Evolutionary conservation across 257 asterid genomes (phyloP), one percentile per base, ranked within the genome.

Genomic region (Orobanche coerulescens): DNA sequence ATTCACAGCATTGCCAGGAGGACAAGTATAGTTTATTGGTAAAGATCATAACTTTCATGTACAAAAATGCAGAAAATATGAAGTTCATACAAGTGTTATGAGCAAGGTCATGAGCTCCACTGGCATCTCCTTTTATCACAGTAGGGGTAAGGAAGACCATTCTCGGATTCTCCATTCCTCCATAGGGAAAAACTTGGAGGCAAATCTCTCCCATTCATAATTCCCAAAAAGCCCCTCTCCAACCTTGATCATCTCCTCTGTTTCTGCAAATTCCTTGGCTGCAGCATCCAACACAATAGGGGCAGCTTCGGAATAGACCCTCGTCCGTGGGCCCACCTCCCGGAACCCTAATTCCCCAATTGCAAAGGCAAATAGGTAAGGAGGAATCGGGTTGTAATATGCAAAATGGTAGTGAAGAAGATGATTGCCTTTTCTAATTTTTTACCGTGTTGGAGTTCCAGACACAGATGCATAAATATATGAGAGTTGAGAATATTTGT

Each of bases 1-100:
- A n/a, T n/a, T n/a, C n/a, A n/a, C n/a, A n/a, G n/a, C n/a, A n/a
- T n/a, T n/a, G n/a, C n/a, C n/a, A n/a, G n/a, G n/a, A n/a, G n/a
- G n/a, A n/a, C n/a, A n/a, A n/a, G n/a, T n/a, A n/a, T n/a, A n/a
- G n/a, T n/a, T n/a, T n/a, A n/a, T n/a, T n/a, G n/a, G n/a, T n/a
- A n/a, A n/a, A n/a, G n/a, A n/a, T n/a, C n/a, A n/a, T n/a, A n/a
- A n/a, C n/a, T n/a, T n/a, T n/a, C n/a, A n/a, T n/a, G n/a, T n/a
- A n/a, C n/a, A n/a, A n/a, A n/a, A 91, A 61, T 44, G 74, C 78
- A 64, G 90, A 56, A 16, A 10, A n/a, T 73, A 91, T 96, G 95
- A 87, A 96, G 69, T 91, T 91, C 82, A 91, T 78, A 96, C 97
- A 91, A 79, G 87, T 87, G 73, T 91, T 96, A 60, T 91, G 97